A percentile compares a stretch with the other conserved stretches of the same genome.
These are phyloP conservation scores for Pythium dissimile DNA, from an alignment of 352 stramenopile genomes.

Conservation along the genomic window DNA sequence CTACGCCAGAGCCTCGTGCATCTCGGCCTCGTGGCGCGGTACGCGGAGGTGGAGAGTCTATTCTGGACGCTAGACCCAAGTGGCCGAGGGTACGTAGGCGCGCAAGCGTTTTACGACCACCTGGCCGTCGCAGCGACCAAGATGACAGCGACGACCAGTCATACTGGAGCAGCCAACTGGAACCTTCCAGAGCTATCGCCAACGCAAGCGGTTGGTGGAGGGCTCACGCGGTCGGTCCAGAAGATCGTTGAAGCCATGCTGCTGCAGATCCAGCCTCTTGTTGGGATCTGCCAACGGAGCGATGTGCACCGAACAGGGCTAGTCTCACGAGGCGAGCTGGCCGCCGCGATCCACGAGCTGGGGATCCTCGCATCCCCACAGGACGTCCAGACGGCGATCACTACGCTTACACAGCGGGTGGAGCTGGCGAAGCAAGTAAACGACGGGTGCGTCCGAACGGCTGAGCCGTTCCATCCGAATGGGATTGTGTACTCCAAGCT, in stretches of 20 bases:
- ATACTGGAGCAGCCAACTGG: slow-evolving; percentile 2
- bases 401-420: slow-evolving; percentile 33
- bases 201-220: background rate
- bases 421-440: slow-evolving; percentile 3
- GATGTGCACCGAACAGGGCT: slow-evolving; percentile 38
- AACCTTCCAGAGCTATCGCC: slow-evolving; percentile 36
- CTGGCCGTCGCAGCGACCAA: slow-evolving; percentile 27
- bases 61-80: slow-evolving; percentile 75
- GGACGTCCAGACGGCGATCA: slow-evolving; percentile 55
- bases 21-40: slow-evolving; percentile 52
- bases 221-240: slow-evolving; percentile 46
- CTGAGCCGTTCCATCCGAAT: slow-evolving; percentile 17
- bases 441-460: background rate
- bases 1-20: slow-evolving; percentile 73
- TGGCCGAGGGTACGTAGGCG: slow-evolving; percentile 53
- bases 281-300: slow-evolving; percentile 45
- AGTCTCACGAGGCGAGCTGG: slow-evolving; percentile 41
- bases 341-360: slow-evolving; percentile 53
- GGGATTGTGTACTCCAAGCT: slow-evolving; percentile 47
- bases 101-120: slow-evolving; percentile 65
- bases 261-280: slow-evolving; percentile 32
- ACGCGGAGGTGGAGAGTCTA: slow-evolving; percentile 64
- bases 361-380: slow-evolving; percentile 53
- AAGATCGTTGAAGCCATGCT: slow-evolving; percentile 75
- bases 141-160: background rate